Percentiles rank a stretch among this genome's conserved stretches.
These are phyloP conservation scores for Petrea volubilis DNA, from an alignment of 257 asterid species.

Conservation along the genomic window DNA sequence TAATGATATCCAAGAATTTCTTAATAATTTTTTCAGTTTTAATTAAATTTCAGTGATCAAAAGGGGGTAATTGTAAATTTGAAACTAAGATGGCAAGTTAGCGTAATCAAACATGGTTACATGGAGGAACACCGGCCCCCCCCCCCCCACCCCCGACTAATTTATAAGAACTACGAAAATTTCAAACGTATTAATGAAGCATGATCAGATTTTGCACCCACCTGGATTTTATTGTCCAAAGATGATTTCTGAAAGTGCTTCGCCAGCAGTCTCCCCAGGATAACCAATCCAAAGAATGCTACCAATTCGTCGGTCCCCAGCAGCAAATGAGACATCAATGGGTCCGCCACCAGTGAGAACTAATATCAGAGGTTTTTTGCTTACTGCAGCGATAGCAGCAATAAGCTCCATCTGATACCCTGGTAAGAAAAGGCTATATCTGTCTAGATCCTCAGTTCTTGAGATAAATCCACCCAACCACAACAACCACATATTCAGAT, in stretches of 20 bases:
- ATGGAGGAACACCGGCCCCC: no score
- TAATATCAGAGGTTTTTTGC: slow-evolving; percentile 68
- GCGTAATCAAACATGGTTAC: no score
- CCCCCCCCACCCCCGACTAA: no score
- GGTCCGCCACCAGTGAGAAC: slow-evolving; percentile 96
- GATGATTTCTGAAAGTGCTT: slow-evolving; percentile 74
- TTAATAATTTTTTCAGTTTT: no score
- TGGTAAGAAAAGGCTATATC: slow-evolving; percentile 91
- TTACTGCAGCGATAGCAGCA: slow-evolving; percentile 55
- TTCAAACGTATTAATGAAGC: no score
- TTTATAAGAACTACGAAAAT: no score
- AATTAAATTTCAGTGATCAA: no score
- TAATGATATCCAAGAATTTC: no score
- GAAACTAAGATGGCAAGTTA: no score
- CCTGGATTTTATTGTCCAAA: slow-evolving; percentile 92
- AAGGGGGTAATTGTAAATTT: no score
- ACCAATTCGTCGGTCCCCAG: slow-evolving; percentile 54
- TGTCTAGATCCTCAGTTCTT: slow-evolving; percentile 86
- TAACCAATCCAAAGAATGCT: slow-evolving; percentile 93
- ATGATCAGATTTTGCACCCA: slow-evolving; percentile 35
- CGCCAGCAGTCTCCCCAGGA: slow-evolving; percentile 94
- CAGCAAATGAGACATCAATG: slow-evolving; percentile 75
- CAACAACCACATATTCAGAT: slow-evolving; percentile 67
- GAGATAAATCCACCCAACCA: slow-evolving; percentile 83
- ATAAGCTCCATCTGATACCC: slow-evolving; percentile 73